Percentiles rank a stretch among this genome's conserved stretches.
Conservation (phyloP, 768 basidiomycete species). For the Pluteus cervinus region DNA sequence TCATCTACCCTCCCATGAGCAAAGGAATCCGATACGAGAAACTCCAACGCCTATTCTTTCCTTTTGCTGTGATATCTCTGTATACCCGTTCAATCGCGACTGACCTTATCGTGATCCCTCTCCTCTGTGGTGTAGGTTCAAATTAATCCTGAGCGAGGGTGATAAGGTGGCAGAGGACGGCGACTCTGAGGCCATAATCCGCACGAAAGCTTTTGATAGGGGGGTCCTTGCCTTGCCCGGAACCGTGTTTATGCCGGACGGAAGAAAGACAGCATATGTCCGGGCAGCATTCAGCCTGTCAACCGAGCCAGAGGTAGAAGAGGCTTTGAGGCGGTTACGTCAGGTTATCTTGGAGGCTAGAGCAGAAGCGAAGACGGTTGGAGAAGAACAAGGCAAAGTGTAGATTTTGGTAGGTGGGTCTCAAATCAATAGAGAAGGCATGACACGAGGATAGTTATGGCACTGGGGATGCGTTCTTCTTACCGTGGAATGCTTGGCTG, state of each 20-base stretch:
- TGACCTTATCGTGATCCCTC: neutral
- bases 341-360: constrained; percentile 28
- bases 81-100: constrained; percentile 1
- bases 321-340: constrained; percentile 60
- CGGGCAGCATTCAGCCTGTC: constrained; percentile 78
- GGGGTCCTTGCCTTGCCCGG: constrained; percentile 92
- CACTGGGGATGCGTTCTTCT: too few relatives aligned
- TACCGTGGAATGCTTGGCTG: too few relatives aligned
- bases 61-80: neutral
- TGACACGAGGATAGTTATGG: too few relatives aligned
- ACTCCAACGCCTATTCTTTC: too few relatives aligned
- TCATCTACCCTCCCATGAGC: constrained; percentile 16
- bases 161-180: constrained; percentile 28
- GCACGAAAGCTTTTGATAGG: constrained; percentile 65
- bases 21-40: too few relatives aligned
- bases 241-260: constrained; percentile 71
- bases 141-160: constrained; percentile 40
- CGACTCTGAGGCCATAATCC: constrained; percentile 71
- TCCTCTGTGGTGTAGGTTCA: constrained; percentile 47
- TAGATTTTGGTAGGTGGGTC: too few relatives aligned
- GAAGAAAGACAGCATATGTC: constrained; percentile 65
- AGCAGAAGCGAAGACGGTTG: constrained; percentile 7
- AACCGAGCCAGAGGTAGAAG: constrained; percentile 61
- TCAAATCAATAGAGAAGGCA: too few relatives aligned
- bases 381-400: too few relatives aligned